These are phyloP conservation scores for bread wheat (Triticum aestivum) DNA, from an alignment of 176 grass and related monocot species.

Conservation along the genomic window IWGSC_CS_RefSeq_v2.1 NC_057795.1:671563025-671563524, in stretches of 20 bases:
- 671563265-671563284: too few relatives aligned
- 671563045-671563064: background rate
- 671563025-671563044: background rate
- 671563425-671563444: background rate
- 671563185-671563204: background rate
- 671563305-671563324: background rate
- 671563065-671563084: background rate
- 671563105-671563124: background rate
- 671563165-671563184: background rate
- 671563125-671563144: constrained; percentile 34
- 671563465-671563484: background rate
- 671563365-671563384: background rate
- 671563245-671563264: too few relatives aligned
- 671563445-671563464: too few relatives aligned
- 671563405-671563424: background rate
- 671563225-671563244: background rate
- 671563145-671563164: constrained; percentile 1
- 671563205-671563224: too few relatives aligned
- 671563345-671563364: background rate
- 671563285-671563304: background rate
- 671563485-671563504: background rate
- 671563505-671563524: background rate
- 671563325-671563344: too few relatives aligned
- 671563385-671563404: too few relatives aligned
- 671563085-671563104: background rate